Evolutionary conservation across 2,329 filamentous ascomycete genomes (phyloP).

Genomic region (Phaeosphaeria sp.): DNA sequence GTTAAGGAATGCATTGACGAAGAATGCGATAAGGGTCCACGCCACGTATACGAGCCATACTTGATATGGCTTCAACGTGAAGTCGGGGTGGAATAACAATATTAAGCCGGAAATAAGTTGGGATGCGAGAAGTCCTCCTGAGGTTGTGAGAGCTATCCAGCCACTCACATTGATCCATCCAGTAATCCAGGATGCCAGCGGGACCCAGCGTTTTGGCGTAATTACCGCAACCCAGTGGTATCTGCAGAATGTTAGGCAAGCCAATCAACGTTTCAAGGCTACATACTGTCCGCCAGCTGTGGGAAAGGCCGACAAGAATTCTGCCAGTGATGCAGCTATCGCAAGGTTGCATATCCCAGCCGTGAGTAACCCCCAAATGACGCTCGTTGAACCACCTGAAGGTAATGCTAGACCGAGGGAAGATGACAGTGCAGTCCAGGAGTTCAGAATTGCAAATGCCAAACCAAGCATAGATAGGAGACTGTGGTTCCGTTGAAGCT

Average conservation of each 20-base stretch:
- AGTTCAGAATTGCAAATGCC: conserved; percentile 69
- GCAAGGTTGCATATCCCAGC: conserved; percentile 71
- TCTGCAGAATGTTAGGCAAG: conserved; percentile 51
- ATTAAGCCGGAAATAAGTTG: conserved; percentile 72
- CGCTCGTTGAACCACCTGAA: conserved; percentile 72
- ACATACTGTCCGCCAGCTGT: conserved; percentile 50
- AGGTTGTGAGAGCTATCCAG: conserved; percentile 72
- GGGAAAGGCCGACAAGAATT: conserved; percentile 72
- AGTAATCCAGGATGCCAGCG: conserved; percentile 71
- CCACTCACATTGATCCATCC: conserved; percentile 78
- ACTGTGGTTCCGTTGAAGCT: conserved; percentile 65
- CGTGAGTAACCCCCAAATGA: conserved; percentile 72
- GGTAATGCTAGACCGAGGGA: conserved; percentile 69
- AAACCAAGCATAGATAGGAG: conserved; percentile 67
- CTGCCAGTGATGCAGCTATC: conserved; percentile 72
- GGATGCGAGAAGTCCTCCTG: conserved; percentile 71
- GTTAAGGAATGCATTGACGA: conserved; percentile 71
- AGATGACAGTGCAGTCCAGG: conserved; percentile 67
- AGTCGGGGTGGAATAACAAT: conserved; percentile 65
- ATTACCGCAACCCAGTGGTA: conserved; percentile 77
- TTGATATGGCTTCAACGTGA: conserved; percentile 69
- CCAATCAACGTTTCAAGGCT: neutral
- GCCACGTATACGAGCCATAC: conserved; percentile 76
- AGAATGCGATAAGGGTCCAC: conserved; percentile 66
- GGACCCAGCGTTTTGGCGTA: conserved; percentile 66